Base-by-base conservation (phyloP, 306 rosid species). In the Ceratonia siliqua region DNA sequence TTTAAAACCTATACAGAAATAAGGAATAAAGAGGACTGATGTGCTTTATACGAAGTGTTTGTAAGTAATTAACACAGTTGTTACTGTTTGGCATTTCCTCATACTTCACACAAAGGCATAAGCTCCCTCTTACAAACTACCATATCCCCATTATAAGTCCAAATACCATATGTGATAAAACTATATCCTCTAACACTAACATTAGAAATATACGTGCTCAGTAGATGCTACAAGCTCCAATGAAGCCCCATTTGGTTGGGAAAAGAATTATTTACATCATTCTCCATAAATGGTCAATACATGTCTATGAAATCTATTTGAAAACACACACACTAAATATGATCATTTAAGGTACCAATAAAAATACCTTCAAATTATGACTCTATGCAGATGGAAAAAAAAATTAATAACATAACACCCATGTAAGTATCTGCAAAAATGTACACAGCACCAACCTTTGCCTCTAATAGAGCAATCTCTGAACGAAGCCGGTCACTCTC, bases 381-480 rank as follows among this genome's bases (percentile, higher is more conserved):
- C 68, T 72, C 48, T 27, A 36, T 62, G 43, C 57, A 52, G 20
- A 38, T 52, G 32, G 32, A 25, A 42, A 62, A 9, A 25, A 50
- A 45, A 67, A 52, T 25, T 35, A 62, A 76, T 12, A 59, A 45
- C 14, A 43, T 39, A 57, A 77, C 32, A 32, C 41, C 54, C 66
- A 64, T 35, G 9, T 17, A 38, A 38, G 24, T 41, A 78, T 71
- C 77, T 42, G 76, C 70, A 25, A 43, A 10, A 46, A 66, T 41
- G 65, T 42, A 25, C 57, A 59, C 53, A 41, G 28, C 64, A 85
- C 90, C 68, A 62, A 94, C 98, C 95, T 91, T 94, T 52, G 97
- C 89, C 88, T 94, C 98, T 86, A 91, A 81, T 15, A 94, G 82
- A 79, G 97, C 87, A 57, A 91, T 86, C 90, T 94, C 98, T 42